Evolutionary conservation across 192 early-diverging fungal genomes (phyloP), one percentile per base, ranked within the genome.

Genomic region (Coemansia furcata): DNA sequence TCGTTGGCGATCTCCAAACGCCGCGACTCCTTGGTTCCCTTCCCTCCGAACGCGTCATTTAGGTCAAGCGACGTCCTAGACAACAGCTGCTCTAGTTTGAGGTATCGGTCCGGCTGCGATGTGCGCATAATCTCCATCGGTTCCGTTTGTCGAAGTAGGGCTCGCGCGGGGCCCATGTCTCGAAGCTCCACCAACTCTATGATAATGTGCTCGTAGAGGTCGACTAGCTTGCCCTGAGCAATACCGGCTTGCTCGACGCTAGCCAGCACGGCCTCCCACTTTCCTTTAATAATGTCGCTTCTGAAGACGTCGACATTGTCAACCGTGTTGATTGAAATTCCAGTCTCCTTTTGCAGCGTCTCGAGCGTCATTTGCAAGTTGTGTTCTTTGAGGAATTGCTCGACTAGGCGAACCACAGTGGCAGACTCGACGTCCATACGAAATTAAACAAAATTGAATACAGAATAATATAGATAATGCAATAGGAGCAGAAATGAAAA

Each of bases 361-460:
- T 84, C 84, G 11, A 96, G 82, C 9, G 93, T 89, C n/a, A 84
- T 85, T 44, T 85, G 87, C 32, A 98, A 84, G 65, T 93, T 96
- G 66, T 95, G 91, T 69, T 97, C 96, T 63, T 92, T 92, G 40
- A 96, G 80, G 67, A 98, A 98, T 72, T 97, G 96, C 68, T 91
- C 84, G 47, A 97, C 89, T n/a, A 98, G 86, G 23, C 94, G 89
- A 68, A 97, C 88, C 9, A 94, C 89, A 68, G 91, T 92, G 62
- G 66, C 38, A 3, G 82, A 74, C 54, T 78, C 80, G 38, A 83
- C 65, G 35, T 76, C 62, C 79, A 82, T 82, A 54, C 50, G 11
- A 52, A 30, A 52, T 14, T 29, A 30, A 29, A 64, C 2, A 6
- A 37, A 49, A 9, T 2, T n/a, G 15, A 29, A 19, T 40, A 42